Evolutionary conservation across 257 asterid genomes (phyloP), one percentile per base, ranked within the genome.

Genomic region (Leonotis leonurus): DNA sequence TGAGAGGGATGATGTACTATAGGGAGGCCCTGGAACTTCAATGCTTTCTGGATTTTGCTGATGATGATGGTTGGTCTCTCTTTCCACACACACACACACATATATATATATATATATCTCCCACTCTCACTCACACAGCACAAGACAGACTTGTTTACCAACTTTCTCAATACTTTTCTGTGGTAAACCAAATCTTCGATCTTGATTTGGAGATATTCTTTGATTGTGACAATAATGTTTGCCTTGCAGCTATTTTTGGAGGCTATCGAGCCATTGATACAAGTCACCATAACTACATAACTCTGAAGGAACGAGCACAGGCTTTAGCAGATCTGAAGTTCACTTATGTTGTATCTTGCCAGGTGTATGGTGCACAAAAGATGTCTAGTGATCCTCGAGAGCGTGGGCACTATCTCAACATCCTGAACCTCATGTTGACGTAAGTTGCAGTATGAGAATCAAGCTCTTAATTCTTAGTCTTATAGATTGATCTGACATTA

Each of bases 1-100:
- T 93, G 62, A 82, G 97, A 77, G 99, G 99, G 73, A 93, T 93
- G 99, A 89, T 89, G 96, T 93, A 93, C 82, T 87, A 89, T 72
- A 77, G 94, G 65, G 86, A 82, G 58, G 83, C 99, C 64, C 82
- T 93, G 70, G 90, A 89, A 66, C 97, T 93, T 72, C 99, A 93
- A 67, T 89, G 88, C 90, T 93, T 87, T 77, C 81, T 89, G 82
- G 99, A 93, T 74, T 75, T 74, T 79, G 96, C 95, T 35, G 89
- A 82, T 65, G 92, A 85, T 79, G 68, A 79, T 49, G 97, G 99
- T 93, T 65, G 68, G 89, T 65, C 48, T 29, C 64, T 39, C 25
- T 45, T 52, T 55, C 29, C 29, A 2, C 46, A n/a, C 48, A n/a
- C 48, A n/a, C 48, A 41, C 48, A 18, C 52, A 45, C 26, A 46